Percentiles rank a stretch among this genome's conserved stretches.
Conservation (phyloP, 257 asterid species). For the Cordia subcordata region DNA sequence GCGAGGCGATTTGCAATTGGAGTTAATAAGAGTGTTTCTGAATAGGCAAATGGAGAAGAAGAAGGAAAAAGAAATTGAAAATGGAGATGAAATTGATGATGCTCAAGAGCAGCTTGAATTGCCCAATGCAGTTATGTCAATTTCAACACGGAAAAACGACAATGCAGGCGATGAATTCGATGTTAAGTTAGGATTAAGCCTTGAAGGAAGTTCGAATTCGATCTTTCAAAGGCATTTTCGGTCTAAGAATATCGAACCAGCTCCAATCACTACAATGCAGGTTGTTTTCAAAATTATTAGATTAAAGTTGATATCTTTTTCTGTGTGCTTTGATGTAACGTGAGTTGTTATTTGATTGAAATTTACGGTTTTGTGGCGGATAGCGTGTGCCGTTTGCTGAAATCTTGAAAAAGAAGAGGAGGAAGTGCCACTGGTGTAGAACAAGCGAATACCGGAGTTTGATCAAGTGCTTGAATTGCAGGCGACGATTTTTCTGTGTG, state of each 20-base stretch:
- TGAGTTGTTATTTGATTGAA: neutral
- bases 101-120: slow-evolving; percentile 44
- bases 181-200: slow-evolving; percentile 47
- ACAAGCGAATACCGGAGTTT: slow-evolving; percentile 38
- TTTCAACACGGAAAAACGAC: slow-evolving; percentile 36
- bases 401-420: slow-evolving; percentile 45
- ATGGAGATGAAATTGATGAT: slow-evolving; percentile 35
- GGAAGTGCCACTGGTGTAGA: slow-evolving; percentile 94
- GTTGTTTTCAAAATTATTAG: slow-evolving; percentile 29
- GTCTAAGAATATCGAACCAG: slow-evolving; percentile 81
- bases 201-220: slow-evolving; percentile 24
- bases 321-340: slow-evolving; percentile 2
- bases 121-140: slow-evolving; percentile 86
- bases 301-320: neutral
- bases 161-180: slow-evolving; percentile 39
- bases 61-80: slow-evolving; percentile 50
- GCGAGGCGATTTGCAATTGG: slow-evolving; percentile 85
- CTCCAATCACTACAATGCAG: slow-evolving; percentile 80
- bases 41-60: slow-evolving; percentile 80
- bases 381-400: slow-evolving; percentile 69
- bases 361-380: neutral
- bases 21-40: slow-evolving; percentile 71
- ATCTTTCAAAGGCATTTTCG: slow-evolving; percentile 56
- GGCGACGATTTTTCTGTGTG: slow-evolving; percentile 70
- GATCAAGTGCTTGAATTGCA: slow-evolving; percentile 75